Evolutionary conservation across 257 asterid species (phyloP).

Genomic region (Solanum chilense): DNA sequence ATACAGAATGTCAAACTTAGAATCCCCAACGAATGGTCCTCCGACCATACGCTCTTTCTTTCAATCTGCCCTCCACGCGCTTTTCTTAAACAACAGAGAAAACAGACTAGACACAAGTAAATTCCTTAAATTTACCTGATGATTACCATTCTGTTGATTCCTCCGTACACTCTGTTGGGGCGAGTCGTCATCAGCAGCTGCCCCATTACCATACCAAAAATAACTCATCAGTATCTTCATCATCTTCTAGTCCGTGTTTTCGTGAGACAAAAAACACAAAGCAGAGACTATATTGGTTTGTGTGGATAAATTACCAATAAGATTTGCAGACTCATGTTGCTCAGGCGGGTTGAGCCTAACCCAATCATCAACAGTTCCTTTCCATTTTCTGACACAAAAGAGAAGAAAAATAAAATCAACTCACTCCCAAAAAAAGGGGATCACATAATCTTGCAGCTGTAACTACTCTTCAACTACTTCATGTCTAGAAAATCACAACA

Average conservation of each 20-base stretch:
- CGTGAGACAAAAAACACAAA: not conserved
- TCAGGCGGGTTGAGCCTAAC: constrained; percentile 63
- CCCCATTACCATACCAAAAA: constrained; percentile 29
- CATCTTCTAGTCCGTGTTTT: not conserved
- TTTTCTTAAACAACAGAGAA: not conserved
- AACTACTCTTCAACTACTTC: not conserved
- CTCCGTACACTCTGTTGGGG: constrained; percentile 68
- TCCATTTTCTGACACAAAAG: constrained; percentile 67
- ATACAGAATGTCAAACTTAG: constrained; percentile 7
- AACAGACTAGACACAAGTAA: not conserved
- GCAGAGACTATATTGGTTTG: not conserved
- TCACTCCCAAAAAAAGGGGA: not conserved
- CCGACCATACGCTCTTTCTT: not conserved
- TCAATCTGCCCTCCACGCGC: not conserved
- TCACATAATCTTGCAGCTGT: not conserved
- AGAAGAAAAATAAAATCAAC: not conserved
- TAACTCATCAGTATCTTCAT: not conserved
- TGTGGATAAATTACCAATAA: constrained; percentile 38
- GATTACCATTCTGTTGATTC: constrained; percentile 65
- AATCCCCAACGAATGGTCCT: not conserved
- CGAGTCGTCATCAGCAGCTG: constrained; percentile 92
- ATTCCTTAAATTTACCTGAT: constrained; percentile 56
- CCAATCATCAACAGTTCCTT: constrained; percentile 91
- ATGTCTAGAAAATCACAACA: not conserved
- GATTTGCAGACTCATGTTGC: constrained; percentile 32